phyloP scores from a whole-genome alignment of 1,284 basidiomycete genomes.

The Thelephora terrestris region DNA sequence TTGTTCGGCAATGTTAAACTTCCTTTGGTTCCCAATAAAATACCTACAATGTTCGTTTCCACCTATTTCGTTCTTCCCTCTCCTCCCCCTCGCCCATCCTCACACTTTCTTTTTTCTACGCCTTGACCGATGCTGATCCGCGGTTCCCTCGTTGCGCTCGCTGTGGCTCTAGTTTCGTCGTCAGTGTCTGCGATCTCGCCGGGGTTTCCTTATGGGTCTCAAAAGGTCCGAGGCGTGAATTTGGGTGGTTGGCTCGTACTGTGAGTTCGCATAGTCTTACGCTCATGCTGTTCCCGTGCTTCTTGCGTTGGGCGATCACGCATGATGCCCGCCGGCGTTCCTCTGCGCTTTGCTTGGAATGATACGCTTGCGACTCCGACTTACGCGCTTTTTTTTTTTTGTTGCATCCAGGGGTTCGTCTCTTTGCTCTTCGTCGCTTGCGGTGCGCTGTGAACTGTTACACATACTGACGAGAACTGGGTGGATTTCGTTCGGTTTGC shows the following conservation, averaged over 20 bases:
- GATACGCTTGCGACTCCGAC: neutral
- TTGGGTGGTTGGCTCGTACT: slow-evolving; percentile 75
- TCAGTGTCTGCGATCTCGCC: slow-evolving; percentile 22
- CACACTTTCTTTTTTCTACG: slow-evolving; percentile 9
- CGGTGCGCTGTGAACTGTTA: neutral
- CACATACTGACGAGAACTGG: neutral
- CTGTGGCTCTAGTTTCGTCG: neutral
- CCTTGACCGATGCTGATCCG: slow-evolving; percentile 1
- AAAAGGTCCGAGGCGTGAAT: slow-evolving; percentile 65
- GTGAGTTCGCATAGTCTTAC: slow-evolving; percentile 35
- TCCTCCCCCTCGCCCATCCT: slow-evolving; percentile 11
- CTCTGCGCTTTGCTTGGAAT: too few relatives aligned
- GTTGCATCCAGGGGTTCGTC: neutral
- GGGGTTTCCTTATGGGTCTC: slow-evolving; percentile 40
- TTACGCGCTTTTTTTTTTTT: slow-evolving; percentile 3
- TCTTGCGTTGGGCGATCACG: neutral
- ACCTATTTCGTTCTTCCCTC: slow-evolving; percentile 5
- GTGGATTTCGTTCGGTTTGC: too few relatives aligned
- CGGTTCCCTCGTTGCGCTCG: neutral
- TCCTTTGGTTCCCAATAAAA: too few relatives aligned
- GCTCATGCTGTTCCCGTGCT: slow-evolving; percentile 2
- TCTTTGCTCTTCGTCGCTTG: neutral
- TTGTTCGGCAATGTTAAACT: neutral
- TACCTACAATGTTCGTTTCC: too few relatives aligned
- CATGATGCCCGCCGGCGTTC: neutral